Evolutionary conservation across 2,329 filamentous ascomycete genomes (phyloP), one percentile per base, ranked within the genome.

Genomic region (Scedosporium aurantiacum): DNA sequence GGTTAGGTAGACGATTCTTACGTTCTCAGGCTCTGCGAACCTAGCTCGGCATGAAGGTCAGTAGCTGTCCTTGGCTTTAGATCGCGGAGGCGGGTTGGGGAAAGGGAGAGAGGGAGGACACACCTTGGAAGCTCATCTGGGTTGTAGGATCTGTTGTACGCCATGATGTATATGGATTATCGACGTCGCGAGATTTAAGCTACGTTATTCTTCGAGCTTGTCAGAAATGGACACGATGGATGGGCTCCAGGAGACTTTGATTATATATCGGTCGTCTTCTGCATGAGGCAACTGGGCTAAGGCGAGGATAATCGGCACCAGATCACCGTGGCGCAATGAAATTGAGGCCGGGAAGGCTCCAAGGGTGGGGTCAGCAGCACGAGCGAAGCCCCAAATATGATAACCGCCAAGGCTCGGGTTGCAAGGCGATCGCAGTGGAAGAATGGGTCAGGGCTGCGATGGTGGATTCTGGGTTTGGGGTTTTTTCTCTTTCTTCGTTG

Each of bases 81-180:
- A 37, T 37, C 32, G 32, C 32, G 32, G 41, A 56, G 57, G 65
- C 52, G 55, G 55, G 60, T 43, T 60, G 41, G 23, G 41, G 41
- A 68, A 64, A 63, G 57, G 64, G 60, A 59, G 56, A n/a, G 40
- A 50, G 41, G 27, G 23, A 40, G 25, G 50, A 75, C 87, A 77
- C 81, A 94, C 89, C 91, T 91, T 71, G 93, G 93, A 65, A 99
- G 85, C 72, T 91, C 90, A 79, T 99, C 93, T 40, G 92, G 92
- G 74, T 99, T 96, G 78, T 91, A 94, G 61, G 88, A 84, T 73
- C 86, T 86, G 76, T 96, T 96, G 81, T 97, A 97, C 62, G 93
- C 93, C 93, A 97, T 97, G 64, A 63, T 43, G 57, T 28, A 16
- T 32, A 12, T 14, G 23, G 5, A 23, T 91, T 90, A 79, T 97